Conservation (phyloP, 176 grass and related monocot genomes). For the Bothriochloa decipiens region DNA sequence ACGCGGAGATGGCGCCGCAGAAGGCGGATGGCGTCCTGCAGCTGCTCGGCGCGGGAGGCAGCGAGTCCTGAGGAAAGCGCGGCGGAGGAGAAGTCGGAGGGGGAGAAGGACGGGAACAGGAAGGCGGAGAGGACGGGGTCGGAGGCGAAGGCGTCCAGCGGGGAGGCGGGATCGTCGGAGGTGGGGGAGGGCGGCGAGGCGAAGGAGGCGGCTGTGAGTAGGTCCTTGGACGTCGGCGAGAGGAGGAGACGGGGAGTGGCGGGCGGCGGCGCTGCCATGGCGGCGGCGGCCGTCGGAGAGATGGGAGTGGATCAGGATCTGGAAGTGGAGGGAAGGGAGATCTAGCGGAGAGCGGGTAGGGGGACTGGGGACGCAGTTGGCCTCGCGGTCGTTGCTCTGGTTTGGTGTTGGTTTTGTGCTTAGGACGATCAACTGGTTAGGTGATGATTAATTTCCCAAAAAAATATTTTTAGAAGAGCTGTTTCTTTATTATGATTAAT, state of each 20-base stretch:
- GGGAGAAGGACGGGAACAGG: conserved; percentile 84
- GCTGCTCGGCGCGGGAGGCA: conserved; percentile 81
- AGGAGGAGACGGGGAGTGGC: conserved; percentile 49
- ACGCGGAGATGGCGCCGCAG: conserved; percentile 79
- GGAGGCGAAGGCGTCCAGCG: conserved; percentile 84
- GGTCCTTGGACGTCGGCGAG: conserved; percentile 62
- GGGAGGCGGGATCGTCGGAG: conserved; percentile 50
- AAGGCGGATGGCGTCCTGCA: conserved; percentile 85
- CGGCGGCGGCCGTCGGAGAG: conserved; percentile 28
- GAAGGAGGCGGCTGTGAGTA: conserved; percentile 46
- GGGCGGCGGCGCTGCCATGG: conserved; percentile 62
- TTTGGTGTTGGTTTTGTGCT: background rate
- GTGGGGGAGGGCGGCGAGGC: conserved; percentile 40
- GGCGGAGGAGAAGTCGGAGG: conserved; percentile 84
- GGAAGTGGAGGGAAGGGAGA: conserved; percentile 12
- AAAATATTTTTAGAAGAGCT: background rate
- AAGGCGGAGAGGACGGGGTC: conserved; percentile 91
- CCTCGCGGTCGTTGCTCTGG: background rate
- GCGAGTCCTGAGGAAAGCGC: conserved; percentile 89
- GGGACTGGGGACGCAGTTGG: background rate
- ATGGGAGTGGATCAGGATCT: conserved; percentile 40
- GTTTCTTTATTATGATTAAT: background rate
- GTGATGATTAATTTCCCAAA: background rate
- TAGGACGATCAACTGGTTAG: background rate
- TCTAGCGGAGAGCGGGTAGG: background rate